phyloP scores from a whole-genome alignment of 2,329 filamentous ascomycete genomes.

The Penicillium sp. region DNA sequence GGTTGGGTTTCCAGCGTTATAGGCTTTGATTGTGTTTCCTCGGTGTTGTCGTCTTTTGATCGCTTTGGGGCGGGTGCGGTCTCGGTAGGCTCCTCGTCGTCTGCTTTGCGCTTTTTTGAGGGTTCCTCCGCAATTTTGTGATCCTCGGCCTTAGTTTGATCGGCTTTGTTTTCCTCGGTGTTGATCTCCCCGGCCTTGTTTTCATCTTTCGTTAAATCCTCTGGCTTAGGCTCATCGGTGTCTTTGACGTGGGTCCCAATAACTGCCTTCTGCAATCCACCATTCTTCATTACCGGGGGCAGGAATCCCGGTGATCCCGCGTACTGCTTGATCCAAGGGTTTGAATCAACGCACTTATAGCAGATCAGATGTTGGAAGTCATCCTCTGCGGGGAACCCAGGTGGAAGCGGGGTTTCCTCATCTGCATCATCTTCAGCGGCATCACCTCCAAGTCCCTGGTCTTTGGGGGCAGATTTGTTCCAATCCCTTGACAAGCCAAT shows the following conservation, averaged over 20 bases:
- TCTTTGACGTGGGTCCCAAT: not conserved
- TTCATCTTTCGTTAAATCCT: not conserved
- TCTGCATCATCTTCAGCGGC: slow-evolving; percentile 32
- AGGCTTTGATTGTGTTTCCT: slow-evolving; percentile 4
- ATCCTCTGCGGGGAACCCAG: slow-evolving; percentile 85
- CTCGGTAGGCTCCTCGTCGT: slow-evolving; percentile 46
- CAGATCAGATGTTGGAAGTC: slow-evolving; percentile 89
- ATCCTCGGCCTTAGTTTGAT: not conserved
- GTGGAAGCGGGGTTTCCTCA: slow-evolving; percentile 68
- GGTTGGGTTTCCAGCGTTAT: slow-evolving; percentile 5
- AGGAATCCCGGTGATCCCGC: slow-evolving; percentile 79
- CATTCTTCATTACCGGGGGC: slow-evolving; percentile 62
- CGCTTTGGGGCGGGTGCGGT: slow-evolving; percentile 40
- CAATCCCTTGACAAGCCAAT: slow-evolving; percentile 76
- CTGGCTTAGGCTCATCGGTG: not conserved
- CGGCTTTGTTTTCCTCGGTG: not conserved
- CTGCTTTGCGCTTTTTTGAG: slow-evolving; percentile 68
- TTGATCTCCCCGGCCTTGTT: not conserved
- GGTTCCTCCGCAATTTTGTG: slow-evolving; percentile 17
- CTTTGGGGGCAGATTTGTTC: slow-evolving; percentile 35
- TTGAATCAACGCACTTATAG: slow-evolving; percentile 85
- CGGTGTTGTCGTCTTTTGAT: slow-evolving; percentile 47
- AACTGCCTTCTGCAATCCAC: slow-evolving; percentile 17
- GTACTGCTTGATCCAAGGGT: slow-evolving; percentile 91
- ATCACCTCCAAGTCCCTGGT: slow-evolving; percentile 26